phyloP scores from a whole-genome alignment of 768 basidiomycete species.

The Leccinum pellstonianum region DNA sequence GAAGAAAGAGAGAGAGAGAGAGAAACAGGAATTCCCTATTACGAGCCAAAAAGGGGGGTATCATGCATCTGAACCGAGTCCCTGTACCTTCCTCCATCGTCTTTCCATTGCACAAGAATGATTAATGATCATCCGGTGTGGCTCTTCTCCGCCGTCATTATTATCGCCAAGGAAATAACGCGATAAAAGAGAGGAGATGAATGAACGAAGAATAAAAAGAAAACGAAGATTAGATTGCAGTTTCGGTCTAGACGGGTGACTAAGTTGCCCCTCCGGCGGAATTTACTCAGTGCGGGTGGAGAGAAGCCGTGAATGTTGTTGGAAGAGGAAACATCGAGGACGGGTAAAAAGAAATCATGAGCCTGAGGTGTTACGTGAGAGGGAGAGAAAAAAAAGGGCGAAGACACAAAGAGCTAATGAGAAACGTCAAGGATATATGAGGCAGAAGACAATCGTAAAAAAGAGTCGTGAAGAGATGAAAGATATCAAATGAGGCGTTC shows the following conservation, averaged over 20 bases:
- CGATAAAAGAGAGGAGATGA: conserved; percentile 8
- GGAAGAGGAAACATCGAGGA: conserved; percentile 22
- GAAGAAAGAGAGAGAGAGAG: neutral
- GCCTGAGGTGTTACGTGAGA: conserved; percentile 23
- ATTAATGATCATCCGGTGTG: conserved; percentile 8
- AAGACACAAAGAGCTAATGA: conserved; percentile 22
- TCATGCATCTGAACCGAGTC: conserved; percentile 16
- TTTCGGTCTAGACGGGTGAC: conserved; percentile 26
- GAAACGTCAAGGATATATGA: conserved; percentile 38
- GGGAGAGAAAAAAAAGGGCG: conserved; percentile 1
- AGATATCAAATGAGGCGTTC: conserved; percentile 32
- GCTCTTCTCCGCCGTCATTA: conserved; percentile 5
- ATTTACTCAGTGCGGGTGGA: conserved; percentile 28
- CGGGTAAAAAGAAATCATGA: conserved; percentile 27
- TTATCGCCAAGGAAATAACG: conserved; percentile 7
- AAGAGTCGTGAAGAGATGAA: conserved; percentile 36
- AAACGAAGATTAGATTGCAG: conserved; percentile 25
- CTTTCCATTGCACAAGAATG: conserved; percentile 19
- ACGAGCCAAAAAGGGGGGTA: conserved; percentile 21
- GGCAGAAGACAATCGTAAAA: conserved; percentile 30
- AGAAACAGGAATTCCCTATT: conserved; percentile 17
- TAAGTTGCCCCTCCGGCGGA: conserved; percentile 23
- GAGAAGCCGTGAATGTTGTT: conserved; percentile 18
- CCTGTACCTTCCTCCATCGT: conserved; percentile 11
- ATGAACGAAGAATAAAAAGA: neutral